Evolutionary conservation across 768 basidiomycete genomes (phyloP).

Genomic region (Strobilomyces confusus): DNA sequence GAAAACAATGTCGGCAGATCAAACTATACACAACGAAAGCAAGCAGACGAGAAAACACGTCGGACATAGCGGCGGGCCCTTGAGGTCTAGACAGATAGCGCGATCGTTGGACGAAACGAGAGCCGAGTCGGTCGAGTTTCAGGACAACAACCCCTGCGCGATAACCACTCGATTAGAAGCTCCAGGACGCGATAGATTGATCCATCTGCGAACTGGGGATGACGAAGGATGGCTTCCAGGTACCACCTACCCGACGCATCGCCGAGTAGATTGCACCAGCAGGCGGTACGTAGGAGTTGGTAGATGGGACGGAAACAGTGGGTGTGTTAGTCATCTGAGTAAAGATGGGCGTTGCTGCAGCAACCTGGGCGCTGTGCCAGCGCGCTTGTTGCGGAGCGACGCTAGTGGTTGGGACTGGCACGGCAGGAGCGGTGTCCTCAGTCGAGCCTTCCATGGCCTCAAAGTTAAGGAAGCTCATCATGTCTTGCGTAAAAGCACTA

Average conservation of each 20-base stretch:
- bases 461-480: slow-evolving; percentile 39
- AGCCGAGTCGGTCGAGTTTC: slow-evolving; percentile 11
- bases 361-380: slow-evolving; percentile 11
- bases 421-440: slow-evolving; percentile 2
- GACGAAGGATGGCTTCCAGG: slow-evolving; percentile 37
- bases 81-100: slow-evolving; percentile 3
- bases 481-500: slow-evolving; percentile 27
- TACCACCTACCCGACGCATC: slow-evolving; percentile 51
- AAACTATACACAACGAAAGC: slow-evolving; percentile 27
- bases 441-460: slow-evolving; percentile 18
- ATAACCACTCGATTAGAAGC: slow-evolving; percentile 9
- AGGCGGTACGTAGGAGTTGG: slow-evolving; percentile 46
- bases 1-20: slow-evolving; percentile 9
- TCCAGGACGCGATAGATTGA: slow-evolving; percentile 29
- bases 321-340: slow-evolving; percentile 26
- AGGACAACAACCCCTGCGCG: no score
- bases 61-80: slow-evolving; percentile 1
- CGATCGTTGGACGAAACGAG: slow-evolving; percentile 6
- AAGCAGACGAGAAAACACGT: slow-evolving; percentile 12
- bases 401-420: slow-evolving; percentile 4
- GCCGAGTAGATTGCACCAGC: slow-evolving; percentile 48
- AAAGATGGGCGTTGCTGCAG: slow-evolving; percentile 23
- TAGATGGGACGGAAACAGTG: background rate
- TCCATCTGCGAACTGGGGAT: slow-evolving; percentile 27
- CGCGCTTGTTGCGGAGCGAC: slow-evolving; percentile 25